Evolutionary conservation across 768 basidiomycete species (phyloP).

Genomic region (Mycena pura): DNA sequence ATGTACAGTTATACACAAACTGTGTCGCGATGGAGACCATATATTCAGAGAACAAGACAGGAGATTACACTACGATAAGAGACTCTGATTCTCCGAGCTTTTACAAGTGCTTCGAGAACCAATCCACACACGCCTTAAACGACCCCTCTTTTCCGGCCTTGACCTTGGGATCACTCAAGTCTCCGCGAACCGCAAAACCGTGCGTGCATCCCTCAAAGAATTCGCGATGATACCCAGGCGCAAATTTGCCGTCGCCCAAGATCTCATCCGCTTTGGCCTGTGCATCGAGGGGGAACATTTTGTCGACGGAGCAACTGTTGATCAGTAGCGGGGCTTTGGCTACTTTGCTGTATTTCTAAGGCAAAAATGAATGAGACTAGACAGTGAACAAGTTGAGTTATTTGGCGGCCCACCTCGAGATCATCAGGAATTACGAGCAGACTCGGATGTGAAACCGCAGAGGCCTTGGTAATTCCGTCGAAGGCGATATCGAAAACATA

Average conservation of each 20-base stretch:
- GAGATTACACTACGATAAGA: too few species aligned
- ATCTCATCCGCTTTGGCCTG: conserved; percentile 44
- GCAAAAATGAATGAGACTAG: conserved; percentile 26
- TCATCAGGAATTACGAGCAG: conserved; percentile 37
- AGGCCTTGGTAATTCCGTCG: conserved; percentile 29
- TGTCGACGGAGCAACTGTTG: conserved; percentile 50
- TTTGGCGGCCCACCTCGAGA: conserved; percentile 28
- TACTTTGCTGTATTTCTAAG: conserved; percentile 41
- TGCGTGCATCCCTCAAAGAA: conserved; percentile 1
- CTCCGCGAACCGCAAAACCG: conserved; percentile 35
- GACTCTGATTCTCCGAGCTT: too few species aligned
- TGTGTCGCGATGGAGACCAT: too few species aligned
- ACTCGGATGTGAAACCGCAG: conserved; percentile 37
- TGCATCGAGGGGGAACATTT: conserved; percentile 40
- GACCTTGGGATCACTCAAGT: conserved; percentile 38
- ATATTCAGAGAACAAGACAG: too few species aligned
- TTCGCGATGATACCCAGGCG: neutral
- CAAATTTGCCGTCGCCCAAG: conserved; percentile 30
- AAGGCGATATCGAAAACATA: conserved; percentile 35
- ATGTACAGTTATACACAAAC: too few species aligned
- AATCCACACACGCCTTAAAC: conserved; percentile 50
- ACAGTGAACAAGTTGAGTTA: neutral
- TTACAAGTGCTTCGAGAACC: conserved; percentile 30
- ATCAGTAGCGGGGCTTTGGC: conserved; percentile 37
- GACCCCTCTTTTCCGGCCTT: conserved; percentile 56